Evolutionary conservation across 2,329 filamentous ascomycete genomes (phyloP), one percentile per base, ranked within the genome.

Genomic region (Colletotrichum plurivorum): DNA sequence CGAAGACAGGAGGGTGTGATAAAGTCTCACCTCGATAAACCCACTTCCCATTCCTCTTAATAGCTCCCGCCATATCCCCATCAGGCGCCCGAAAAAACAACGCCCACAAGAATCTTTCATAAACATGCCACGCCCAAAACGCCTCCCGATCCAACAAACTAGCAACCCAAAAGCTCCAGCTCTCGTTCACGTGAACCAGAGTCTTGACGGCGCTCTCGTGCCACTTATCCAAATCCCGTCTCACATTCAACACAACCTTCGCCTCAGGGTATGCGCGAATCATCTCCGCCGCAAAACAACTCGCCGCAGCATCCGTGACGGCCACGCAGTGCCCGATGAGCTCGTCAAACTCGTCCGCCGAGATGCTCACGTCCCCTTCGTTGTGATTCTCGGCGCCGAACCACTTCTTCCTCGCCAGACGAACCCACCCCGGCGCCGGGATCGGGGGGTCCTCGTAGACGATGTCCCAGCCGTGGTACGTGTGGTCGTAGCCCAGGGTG

Each of bases 231-330:
- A 78, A 73, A 65, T 84, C 81, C n/a, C 78, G 73, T 7, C 78
- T 74, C 41, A 80, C 82, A 70, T 77, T 75, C 63, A 83, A 78
- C 18, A 87, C 79, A 12, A 87, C 84, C 68, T 83, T 84, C 51
- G 85, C 85, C 56, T 69, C 43, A 10, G 67, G 67, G 3, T 69
- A 69, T 25, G 67, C 67, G 10, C 56, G 9, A 2, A 69, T 60
- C 67, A 69, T 67, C 51, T 87, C 84, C 16, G 79, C 77, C 3
- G 77, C 80, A 51, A 87, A 82, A 25, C 80, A 71, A 9, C 70
- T 78, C 2, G 78, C 78, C 2, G 84, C 79, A 1, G 78, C 73
- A 70, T 86, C 84, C 8, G 83, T 83, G 4, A 82, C 79, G 7
- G 83, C 83, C 0, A 73, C 73, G 4, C 63, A 68, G 63, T 76